A percentile compares a stretch with the other conserved stretches of the same genome.
These are phyloP conservation scores for Hypocreales sp. DNA, from an alignment of 2,329 filamentous ascomycete genomes.

Conservation along the genomic window DNA sequence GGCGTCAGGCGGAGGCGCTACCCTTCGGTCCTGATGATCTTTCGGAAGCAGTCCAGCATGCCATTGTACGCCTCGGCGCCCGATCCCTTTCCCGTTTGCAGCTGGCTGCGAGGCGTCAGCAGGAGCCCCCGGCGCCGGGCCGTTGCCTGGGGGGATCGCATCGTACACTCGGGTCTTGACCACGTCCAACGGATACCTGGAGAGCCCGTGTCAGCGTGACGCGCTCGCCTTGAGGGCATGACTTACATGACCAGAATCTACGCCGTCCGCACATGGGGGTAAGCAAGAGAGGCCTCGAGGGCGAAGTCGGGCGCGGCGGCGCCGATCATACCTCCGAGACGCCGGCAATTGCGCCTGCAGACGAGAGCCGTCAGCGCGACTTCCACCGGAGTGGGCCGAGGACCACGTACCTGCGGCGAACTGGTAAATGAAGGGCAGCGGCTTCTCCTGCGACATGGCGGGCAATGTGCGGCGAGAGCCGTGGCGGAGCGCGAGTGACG, in stretches of 20 bases:
- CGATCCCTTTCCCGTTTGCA: slow-evolving; percentile 59
- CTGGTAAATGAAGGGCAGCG: slow-evolving; percentile 85
- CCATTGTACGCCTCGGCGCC: slow-evolving; percentile 84
- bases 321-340: slow-evolving; percentile 65
- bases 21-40: slow-evolving; percentile 95
- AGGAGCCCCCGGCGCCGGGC: too few species aligned
- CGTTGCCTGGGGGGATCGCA: too few species aligned
- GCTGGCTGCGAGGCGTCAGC: slow-evolving; percentile 54
- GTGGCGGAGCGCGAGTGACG: too few species aligned
- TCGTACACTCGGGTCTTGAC: slow-evolving; percentile 95
- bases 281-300: slow-evolving; percentile 1
- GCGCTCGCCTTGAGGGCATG: background rate
- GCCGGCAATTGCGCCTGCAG: slow-evolving; percentile 74
- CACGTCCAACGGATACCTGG: slow-evolving; percentile 94
- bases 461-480: slow-evolving; percentile 7
- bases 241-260: slow-evolving; percentile 79
- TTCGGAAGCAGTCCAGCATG: slow-evolving; percentile 96
- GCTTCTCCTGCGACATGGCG: slow-evolving; percentile 53
- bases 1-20: slow-evolving; percentile 16
- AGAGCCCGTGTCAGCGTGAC: slow-evolving; percentile 6
- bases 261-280: background rate
- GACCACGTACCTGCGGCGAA: slow-evolving; percentile 65
- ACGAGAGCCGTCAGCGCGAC: slow-evolving; percentile 4
- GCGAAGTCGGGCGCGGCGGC: slow-evolving; percentile 1
- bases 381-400: background rate